These are phyloP conservation scores for Athelia sp. DNA, from an alignment of 1,284 basidiomycete genomes.

Conservation along the genomic window DNA sequence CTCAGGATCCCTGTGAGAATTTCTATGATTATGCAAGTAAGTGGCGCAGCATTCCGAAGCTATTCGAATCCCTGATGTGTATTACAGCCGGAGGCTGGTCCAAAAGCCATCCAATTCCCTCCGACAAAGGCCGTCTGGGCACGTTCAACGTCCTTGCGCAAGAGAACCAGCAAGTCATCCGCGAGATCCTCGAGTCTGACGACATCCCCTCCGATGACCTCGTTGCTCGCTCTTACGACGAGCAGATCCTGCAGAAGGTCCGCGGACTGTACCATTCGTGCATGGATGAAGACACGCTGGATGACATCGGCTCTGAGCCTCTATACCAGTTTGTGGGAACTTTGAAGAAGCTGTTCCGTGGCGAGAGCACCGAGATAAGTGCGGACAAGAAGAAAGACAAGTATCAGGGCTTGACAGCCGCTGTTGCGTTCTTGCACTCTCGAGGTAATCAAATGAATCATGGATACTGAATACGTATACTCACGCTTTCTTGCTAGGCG, in stretches of 20 bases:
- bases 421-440: constrained; percentile 84
- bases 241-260: constrained; percentile 73
- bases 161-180: constrained; percentile 62
- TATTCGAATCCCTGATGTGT: constrained; percentile 3
- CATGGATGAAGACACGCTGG: constrained; percentile 65
- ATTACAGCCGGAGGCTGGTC: constrained; percentile 78
- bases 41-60: constrained; percentile 21
- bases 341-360: constrained; percentile 52
- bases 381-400: constrained; percentile 18
- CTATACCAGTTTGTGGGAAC: constrained; percentile 54
- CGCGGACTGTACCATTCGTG: constrained; percentile 82
- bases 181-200: constrained; percentile 48
- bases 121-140: constrained; percentile 72
- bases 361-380: constrained; percentile 37
- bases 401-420: constrained; percentile 62
- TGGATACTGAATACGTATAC: neutral
- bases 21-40: constrained; percentile 90
- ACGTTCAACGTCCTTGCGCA: constrained; percentile 58
- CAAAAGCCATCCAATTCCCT: constrained; percentile 74
- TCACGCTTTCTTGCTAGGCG: constrained; percentile 37
- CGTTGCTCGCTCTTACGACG: constrained; percentile 44
- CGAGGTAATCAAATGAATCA: constrained; percentile 44
- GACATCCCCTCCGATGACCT: constrained; percentile 17
- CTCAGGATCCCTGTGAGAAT: constrained; percentile 91
- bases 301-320: constrained; percentile 61